Base-by-base conservation (phyloP, 768 basidiomycete species). In the Calocera viscosa region DNA sequence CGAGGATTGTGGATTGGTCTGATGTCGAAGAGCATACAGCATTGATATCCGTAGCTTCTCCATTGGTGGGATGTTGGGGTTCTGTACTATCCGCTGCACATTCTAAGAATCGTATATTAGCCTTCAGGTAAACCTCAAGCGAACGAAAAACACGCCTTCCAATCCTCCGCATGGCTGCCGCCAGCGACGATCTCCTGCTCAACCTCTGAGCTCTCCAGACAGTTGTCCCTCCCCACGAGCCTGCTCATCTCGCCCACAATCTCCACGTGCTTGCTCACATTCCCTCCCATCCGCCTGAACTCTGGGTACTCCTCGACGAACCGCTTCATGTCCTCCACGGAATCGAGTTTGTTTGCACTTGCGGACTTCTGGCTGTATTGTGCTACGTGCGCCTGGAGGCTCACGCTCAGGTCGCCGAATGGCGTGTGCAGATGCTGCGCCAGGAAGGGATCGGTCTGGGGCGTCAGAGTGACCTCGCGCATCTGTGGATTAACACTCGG, bases 261-360 rank as follows among this genome's bases (percentile, higher is more conserved):
- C 7, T 95, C 91, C 24, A 98, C 96, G 72, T 98, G 96, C 77
- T 98, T 99, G 79, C 92, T 95, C 33, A 99, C 96, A 75, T 99
- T 99, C 10, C 94, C 94, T 0, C 96, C 94, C 33, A 99, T 82
- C 74, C 94, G 94, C 71, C 88, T 82, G 73, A 98, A 97, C 76
- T 99, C 96, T 0, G 96, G 96, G 77, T 95, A 99, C 72, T 97
- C 94, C 75, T 99, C 96, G 1, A 99, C 90, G 72, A 95, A 95
- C 10, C 83, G 86, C 75, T 98, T 98, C 96, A 99, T 99, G 71
- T 99, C 96, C 2, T 82, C 77, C 67, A 98, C 93, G 0, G 95
- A 97, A 72, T 94, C 94, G 69, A 99, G 95, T 26, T 88, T 81
- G 1, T 86, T 84, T 0, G 89, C 86, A 0, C 84, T 82, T 64